A percentile compares a stretch with the other conserved stretches of the same genome.
These are phyloP conservation scores for Osmanthus fragrans DNA, from an alignment of 257 asterid species.

Conservation along the genomic window DNA sequence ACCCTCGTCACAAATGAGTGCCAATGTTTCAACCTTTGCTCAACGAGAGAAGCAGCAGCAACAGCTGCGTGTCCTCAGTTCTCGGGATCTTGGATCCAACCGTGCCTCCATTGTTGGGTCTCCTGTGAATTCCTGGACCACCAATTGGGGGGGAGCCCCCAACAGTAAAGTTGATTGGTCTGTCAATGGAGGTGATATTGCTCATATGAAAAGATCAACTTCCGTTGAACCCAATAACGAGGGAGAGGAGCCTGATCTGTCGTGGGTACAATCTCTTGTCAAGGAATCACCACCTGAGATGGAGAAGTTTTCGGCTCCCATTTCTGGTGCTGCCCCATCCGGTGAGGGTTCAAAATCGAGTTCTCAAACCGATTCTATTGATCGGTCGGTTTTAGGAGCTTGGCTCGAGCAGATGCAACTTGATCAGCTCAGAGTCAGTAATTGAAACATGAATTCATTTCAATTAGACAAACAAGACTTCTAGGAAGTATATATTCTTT, in stretches of 20 bases:
- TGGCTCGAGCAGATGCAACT: conserved; percentile 98
- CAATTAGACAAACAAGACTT: conserved; percentile 43
- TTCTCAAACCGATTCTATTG: conserved; percentile 58
- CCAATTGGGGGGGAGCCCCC: conserved; percentile 64
- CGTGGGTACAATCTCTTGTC: conserved; percentile 97
- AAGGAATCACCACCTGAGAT: conserved; percentile 93
- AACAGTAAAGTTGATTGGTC: conserved; percentile 74
- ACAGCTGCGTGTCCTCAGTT: conserved; percentile 61
- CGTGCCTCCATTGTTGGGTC: conserved; percentile 48
- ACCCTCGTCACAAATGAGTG: conserved; percentile 75
- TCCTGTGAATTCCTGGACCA: conserved; percentile 55
- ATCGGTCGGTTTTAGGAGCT: conserved; percentile 80
- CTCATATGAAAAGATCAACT: conserved; percentile 40
- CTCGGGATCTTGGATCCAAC: conserved; percentile 64
- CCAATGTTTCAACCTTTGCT: conserved; percentile 55
- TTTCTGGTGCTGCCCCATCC: conserved; percentile 61
- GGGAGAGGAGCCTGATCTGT: conserved; percentile 77
- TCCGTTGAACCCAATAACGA: conserved; percentile 39
- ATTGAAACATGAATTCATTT: conserved; percentile 37
- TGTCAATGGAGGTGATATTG: conserved; percentile 55
- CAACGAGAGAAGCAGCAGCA: conserved; percentile 75
- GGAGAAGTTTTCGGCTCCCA: conserved; percentile 52
- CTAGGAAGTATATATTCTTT: conserved; percentile 55
- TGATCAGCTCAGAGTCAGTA: conserved; percentile 77
- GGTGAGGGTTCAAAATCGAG: conserved; percentile 73